Conservation (phyloP, 495 filamentous ascomycete species). For the Aspergillus saccharolyticus region DNA sequence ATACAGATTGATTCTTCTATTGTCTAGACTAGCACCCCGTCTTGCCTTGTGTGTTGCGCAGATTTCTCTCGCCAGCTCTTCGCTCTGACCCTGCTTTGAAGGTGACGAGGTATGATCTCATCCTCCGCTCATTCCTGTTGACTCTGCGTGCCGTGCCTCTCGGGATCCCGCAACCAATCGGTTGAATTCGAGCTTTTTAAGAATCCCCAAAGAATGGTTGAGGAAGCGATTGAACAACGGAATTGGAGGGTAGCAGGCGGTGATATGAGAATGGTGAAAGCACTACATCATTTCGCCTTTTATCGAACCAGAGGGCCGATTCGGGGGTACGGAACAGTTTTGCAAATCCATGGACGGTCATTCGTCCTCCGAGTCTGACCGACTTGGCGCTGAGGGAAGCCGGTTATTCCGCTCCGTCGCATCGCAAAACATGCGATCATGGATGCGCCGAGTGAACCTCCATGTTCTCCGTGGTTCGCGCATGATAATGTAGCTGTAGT, state of each 20-base stretch:
- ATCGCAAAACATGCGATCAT: constrained; percentile 4
- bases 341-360: constrained; percentile 12
- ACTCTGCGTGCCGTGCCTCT: background rate
- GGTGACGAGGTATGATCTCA: background rate
- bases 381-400: background rate
- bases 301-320: background rate
- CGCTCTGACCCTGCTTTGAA: too few relatives aligned
- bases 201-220: background rate
- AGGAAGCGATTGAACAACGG: background rate
- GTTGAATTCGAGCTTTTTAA: background rate
- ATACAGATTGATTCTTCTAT: background rate
- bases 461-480: too few relatives aligned
- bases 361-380: constrained; percentile 12
- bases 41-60: too few relatives aligned
- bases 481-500: background rate
- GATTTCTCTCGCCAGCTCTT: too few relatives aligned
- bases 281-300: background rate
- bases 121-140: constrained; percentile 1
- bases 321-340: background rate
- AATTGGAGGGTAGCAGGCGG: constrained; percentile 1
- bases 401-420: constrained; percentile 14
- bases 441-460: background rate
- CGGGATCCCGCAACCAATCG: constrained; percentile 1
- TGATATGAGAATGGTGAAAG: background rate
- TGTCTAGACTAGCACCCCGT: background rate